Evolutionary conservation across 805 yeast species (phyloP).

Genomic region (Yarrowia yakushimensis): DNA sequence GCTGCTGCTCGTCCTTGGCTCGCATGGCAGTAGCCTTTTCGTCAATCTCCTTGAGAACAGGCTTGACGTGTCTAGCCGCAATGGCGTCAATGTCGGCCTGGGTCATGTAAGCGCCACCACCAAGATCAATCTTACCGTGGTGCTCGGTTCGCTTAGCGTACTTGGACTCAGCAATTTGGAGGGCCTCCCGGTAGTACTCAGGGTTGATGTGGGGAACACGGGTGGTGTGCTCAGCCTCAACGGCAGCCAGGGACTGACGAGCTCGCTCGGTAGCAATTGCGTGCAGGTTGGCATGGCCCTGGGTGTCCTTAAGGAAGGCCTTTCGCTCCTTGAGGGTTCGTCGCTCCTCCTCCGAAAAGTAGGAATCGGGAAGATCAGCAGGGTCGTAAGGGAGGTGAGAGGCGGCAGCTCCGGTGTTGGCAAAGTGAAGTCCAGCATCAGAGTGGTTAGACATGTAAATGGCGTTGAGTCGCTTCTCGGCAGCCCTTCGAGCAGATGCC

Average conservation of each 20-base stretch:
- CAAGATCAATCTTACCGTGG: slow-evolving; percentile 64
- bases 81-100: slow-evolving; percentile 71
- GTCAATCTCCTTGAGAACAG: slow-evolving; percentile 72
- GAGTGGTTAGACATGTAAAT: slow-evolving; percentile 31
- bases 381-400: slow-evolving; percentile 26
- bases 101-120: slow-evolving; percentile 81
- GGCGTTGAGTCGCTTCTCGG: slow-evolving; percentile 33
- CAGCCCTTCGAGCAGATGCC: slow-evolving; percentile 36
- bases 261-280: slow-evolving; percentile 54
- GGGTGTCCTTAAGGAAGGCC: slow-evolving; percentile 27
- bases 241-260: slow-evolving; percentile 39
- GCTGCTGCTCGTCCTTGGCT: slow-evolving; percentile 47
- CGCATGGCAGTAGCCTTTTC: slow-evolving; percentile 70
- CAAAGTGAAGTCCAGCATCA: slow-evolving; percentile 27
- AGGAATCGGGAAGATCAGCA: slow-evolving; percentile 6
- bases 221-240: slow-evolving; percentile 44
- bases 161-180: slow-evolving; percentile 69
- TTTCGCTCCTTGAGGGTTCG: slow-evolving; percentile 32
- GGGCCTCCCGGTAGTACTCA: slow-evolving; percentile 66
- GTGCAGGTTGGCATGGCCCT: slow-evolving; percentile 42
- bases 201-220: slow-evolving; percentile 45
- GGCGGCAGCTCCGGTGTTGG: slow-evolving; percentile 30
- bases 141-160: slow-evolving; percentile 53
- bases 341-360: slow-evolving; percentile 26
- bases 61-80: slow-evolving; percentile 76